Conservation (phyloP, 2,329 filamentous ascomycete species). For the Colletotrichum euphorbiae region DNA sequence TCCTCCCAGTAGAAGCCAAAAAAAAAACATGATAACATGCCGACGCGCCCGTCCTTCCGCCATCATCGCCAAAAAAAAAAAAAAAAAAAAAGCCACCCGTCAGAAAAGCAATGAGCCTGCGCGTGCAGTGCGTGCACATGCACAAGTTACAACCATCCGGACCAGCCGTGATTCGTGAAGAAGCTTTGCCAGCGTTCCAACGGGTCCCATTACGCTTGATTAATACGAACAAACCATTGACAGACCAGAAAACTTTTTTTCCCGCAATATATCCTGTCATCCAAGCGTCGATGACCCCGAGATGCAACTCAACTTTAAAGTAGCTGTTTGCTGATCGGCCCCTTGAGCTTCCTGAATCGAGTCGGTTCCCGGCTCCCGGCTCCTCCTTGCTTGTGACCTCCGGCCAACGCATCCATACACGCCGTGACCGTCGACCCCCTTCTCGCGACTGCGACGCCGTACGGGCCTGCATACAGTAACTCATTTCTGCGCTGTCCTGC, state of each 20-base stretch:
- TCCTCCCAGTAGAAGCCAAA: background rate
- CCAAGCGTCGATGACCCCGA: background rate
- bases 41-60: slow-evolving; percentile 8
- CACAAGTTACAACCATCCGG: slow-evolving; percentile 23
- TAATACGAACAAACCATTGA: slow-evolving; percentile 25
- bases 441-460: slow-evolving; percentile 26
- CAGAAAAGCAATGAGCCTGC: slow-evolving; percentile 13
- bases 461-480: slow-evolving; percentile 4
- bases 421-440: slow-evolving; percentile 9
- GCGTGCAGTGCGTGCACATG: background rate
- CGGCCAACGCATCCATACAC: slow-evolving; percentile 11
- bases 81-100: background rate
- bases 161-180: slow-evolving; percentile 12
- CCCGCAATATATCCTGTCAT: background rate
- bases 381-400: slow-evolving; percentile 30
- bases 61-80: background rate
- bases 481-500: slow-evolving; percentile 3
- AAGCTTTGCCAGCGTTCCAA: slow-evolving; percentile 31
- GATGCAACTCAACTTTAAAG: background rate
- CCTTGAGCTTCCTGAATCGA: slow-evolving; percentile 25
- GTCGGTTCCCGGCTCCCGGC: slow-evolving; percentile 29
- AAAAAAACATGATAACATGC: slow-evolving; percentile 1
- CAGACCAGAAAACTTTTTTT: background rate
- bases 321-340: slow-evolving; percentile 27
- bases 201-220: slow-evolving; percentile 30